A percentile compares a stretch with the other conserved stretches of the same genome.
phyloP scores from a whole-genome alignment of 257 asterid species.

The Scutellaria galericulata region DNA sequence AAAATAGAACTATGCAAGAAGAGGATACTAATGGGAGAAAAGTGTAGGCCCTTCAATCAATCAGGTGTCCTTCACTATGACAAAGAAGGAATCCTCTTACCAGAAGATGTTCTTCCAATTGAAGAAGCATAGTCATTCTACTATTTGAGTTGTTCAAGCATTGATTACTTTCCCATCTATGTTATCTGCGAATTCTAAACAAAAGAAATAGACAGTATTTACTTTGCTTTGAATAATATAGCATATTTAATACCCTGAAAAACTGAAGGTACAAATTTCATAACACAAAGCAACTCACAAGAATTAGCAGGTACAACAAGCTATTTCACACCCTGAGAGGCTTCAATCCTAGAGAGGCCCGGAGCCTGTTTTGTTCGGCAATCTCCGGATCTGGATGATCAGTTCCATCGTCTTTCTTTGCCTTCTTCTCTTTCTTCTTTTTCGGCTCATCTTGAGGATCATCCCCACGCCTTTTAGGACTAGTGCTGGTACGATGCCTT shows the following conservation, averaged over 20 bases:
- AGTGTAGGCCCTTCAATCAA: slow-evolving; percentile 55
- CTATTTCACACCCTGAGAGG: slow-evolving; percentile 61
- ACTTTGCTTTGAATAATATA: too few relatives aligned
- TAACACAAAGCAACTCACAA: not conserved
- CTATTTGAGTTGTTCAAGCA: too few relatives aligned
- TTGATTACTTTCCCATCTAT: too few relatives aligned
- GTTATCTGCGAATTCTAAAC: too few relatives aligned
- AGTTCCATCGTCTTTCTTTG: slow-evolving; percentile 79
- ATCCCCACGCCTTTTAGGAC: slow-evolving; percentile 71
- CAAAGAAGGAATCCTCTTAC: slow-evolving; percentile 53
- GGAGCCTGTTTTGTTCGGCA: slow-evolving; percentile 79
- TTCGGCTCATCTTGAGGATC: slow-evolving; percentile 61
- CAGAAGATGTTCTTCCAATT: slow-evolving; percentile 45
- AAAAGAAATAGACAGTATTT: too few relatives aligned
- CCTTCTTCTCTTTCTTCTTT: slow-evolving; percentile 84
- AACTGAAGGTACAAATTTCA: not conserved
- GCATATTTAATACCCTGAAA: not conserved
- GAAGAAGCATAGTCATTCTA: not conserved
- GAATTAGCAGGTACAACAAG: not conserved
- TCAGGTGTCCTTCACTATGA: slow-evolving; percentile 69
- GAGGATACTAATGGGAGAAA: slow-evolving; percentile 76
- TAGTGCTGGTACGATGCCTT: slow-evolving; percentile 65
- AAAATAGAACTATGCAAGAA: slow-evolving; percentile 63
- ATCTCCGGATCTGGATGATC: slow-evolving; percentile 99
- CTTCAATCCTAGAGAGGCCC: slow-evolving; percentile 86